Percentiles rank a stretch among this genome's conserved stretches.
These are phyloP conservation scores for Paecilomyces formosus DNA, from an alignment of 2,329 filamentous ascomycete species.

Conservation along the genomic window DNA sequence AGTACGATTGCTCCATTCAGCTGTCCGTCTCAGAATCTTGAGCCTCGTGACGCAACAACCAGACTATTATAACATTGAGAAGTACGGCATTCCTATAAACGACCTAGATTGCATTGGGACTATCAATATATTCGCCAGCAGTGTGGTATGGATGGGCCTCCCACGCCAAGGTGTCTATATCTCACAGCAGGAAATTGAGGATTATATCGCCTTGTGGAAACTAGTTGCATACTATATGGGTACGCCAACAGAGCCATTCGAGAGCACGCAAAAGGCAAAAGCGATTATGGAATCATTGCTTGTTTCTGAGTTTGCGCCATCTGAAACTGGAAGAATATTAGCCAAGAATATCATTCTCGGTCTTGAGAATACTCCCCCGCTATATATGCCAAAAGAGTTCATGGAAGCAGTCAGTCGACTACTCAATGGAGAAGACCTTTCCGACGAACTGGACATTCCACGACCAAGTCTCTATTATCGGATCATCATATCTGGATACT, in stretches of 20 bases:
- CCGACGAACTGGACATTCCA: conserved; percentile 52
- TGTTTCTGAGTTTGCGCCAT: conserved; percentile 59
- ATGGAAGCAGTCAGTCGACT: conserved; percentile 61
- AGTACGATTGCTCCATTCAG: conserved; percentile 62
- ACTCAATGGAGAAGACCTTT: conserved; percentile 60
- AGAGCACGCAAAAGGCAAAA: conserved; percentile 48
- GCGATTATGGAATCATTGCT: conserved; percentile 62
- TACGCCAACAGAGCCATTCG: conserved; percentile 56
- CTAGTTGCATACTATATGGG: conserved; percentile 67
- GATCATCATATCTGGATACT: conserved; percentile 56
- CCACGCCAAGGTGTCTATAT: conserved; percentile 67
- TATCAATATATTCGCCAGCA: conserved; percentile 61
- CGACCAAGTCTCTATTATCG: conserved; percentile 52
- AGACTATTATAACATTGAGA: conserved; percentile 54
- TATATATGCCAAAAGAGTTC: conserved; percentile 58
- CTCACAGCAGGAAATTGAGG: conserved; percentile 52
- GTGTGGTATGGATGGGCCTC: conserved; percentile 60
- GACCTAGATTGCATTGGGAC: conserved; percentile 69
- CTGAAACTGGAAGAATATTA: conserved; percentile 54
- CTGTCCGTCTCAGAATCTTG: conserved; percentile 59
- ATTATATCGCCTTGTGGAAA: conserved; percentile 70
- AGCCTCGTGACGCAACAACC: conserved; percentile 49
- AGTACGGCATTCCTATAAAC: conserved; percentile 62
- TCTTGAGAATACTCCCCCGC: conserved; percentile 59
- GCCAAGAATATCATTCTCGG: conserved; percentile 69